Percentiles rank a stretch among this genome's conserved stretches.
Conservation (phyloP, 2,329 filamentous ascomycete species). For the Talaromyces amestolkiae region DNA sequence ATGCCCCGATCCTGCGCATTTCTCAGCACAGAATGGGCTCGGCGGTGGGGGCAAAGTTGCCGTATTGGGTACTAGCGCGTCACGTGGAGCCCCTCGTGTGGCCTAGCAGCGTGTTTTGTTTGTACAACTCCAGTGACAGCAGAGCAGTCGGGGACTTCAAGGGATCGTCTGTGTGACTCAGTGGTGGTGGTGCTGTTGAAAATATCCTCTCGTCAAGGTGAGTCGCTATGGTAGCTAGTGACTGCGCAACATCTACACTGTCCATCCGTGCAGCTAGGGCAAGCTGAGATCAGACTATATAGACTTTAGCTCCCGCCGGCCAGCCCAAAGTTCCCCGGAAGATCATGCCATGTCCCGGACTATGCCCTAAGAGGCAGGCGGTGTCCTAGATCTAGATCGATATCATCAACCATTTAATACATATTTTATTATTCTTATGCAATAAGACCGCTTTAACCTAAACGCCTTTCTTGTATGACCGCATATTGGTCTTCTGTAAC, state of each 20-base stretch:
- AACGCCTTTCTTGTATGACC: neutral
- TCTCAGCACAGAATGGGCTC: slow-evolving; percentile 25
- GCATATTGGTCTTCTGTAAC: neutral
- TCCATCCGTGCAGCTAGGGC: neutral
- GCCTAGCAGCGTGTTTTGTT: neutral
- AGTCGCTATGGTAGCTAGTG: neutral
- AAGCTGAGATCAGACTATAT: slow-evolving; percentile 1
- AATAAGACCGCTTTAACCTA: neutral
- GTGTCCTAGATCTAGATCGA: neutral
- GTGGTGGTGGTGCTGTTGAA: too few species aligned
- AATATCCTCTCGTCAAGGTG: too few species aligned
- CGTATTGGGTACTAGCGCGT: slow-evolving; percentile 23
- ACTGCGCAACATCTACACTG: neutral
- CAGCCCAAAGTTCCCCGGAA: slow-evolving; percentile 13
- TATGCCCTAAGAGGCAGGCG: slow-evolving; percentile 1
- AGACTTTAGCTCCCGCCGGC: slow-evolving; percentile 13
- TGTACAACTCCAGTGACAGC: slow-evolving; percentile 1
- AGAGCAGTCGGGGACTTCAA: neutral
- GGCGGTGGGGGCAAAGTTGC: slow-evolving; percentile 18
- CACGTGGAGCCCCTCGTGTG: slow-evolving; percentile 26
- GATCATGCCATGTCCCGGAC: slow-evolving; percentile 5
- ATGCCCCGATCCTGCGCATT: slow-evolving; percentile 24
- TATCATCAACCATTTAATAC: neutral
- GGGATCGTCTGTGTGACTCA: neutral
- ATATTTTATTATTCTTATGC: neutral